A percentile compares a stretch with the other conserved stretches of the same genome.
Conservation (phyloP, 2,329 filamentous ascomycete species). For the Pyrenophora graminea region DNA sequence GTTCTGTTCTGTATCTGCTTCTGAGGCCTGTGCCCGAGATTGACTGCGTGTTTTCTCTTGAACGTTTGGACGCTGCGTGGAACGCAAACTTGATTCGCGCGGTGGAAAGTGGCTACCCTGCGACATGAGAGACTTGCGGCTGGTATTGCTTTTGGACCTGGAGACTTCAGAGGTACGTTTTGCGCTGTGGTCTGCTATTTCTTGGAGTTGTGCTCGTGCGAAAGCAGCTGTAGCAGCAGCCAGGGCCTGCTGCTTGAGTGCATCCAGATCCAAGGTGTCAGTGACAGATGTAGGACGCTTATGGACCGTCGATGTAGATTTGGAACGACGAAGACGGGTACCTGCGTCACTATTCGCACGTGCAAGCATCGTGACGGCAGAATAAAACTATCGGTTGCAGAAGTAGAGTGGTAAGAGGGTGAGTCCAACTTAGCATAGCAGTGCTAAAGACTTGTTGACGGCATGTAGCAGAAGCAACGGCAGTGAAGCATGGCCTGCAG, state of each 20-base stretch:
- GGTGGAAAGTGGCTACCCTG: constrained; percentile 47
- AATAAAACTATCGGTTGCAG: constrained; percentile 25
- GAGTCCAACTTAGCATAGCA: constrained; percentile 26
- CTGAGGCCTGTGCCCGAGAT: constrained; percentile 14
- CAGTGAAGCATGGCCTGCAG: constrained; percentile 5
- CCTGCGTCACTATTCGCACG: constrained; percentile 44
- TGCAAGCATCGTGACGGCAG: constrained; percentile 35
- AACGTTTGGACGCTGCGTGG: constrained; percentile 21
- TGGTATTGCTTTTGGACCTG: constrained; percentile 42
- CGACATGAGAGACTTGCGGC: constrained; percentile 37
- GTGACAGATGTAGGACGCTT: constrained; percentile 21
- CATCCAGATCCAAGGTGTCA: constrained; percentile 32
- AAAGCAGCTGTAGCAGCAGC: constrained; percentile 46
- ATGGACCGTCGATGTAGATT: constrained; percentile 41
- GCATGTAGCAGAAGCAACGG: constrained; percentile 19
- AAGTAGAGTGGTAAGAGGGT: constrained; percentile 23
- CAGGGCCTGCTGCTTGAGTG: constrained; percentile 43
- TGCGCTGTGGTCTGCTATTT: constrained; percentile 16
- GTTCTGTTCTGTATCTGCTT: constrained; percentile 8
- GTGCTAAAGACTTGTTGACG: constrained; percentile 27
- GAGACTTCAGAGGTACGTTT: constrained; percentile 26
- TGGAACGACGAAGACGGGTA: constrained; percentile 44
- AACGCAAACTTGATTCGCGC: constrained; percentile 37
- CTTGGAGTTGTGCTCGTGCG: constrained; percentile 35
- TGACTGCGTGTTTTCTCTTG: constrained; percentile 15